These are phyloP conservation scores for Malassezia psittaci DNA, from an alignment of 1,284 basidiomycete genomes.

Conservation along the genomic window DNA sequence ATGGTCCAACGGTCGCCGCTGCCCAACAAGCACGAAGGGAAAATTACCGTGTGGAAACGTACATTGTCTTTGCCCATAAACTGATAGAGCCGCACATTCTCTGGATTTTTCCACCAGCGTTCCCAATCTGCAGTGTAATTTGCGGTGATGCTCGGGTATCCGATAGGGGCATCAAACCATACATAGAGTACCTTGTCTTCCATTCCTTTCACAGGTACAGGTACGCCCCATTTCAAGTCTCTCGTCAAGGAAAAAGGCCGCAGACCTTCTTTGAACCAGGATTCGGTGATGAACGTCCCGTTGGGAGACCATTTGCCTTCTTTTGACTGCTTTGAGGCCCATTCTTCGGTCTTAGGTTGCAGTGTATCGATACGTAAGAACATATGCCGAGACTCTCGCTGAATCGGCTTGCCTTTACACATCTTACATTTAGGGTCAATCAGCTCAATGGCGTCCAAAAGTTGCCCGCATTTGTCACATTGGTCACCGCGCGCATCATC, in stretches of 20 bases:
- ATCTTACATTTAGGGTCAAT: constrained; percentile 91
- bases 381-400: constrained; percentile 70
- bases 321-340: constrained; percentile 71
- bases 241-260: constrained; percentile 82
- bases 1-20: constrained; percentile 87
- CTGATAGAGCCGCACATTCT: constrained; percentile 85
- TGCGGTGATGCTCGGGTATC: constrained; percentile 94
- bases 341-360: constrained; percentile 74
- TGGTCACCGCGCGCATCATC: constrained; percentile 91
- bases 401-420: constrained; percentile 61
- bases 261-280: constrained; percentile 75
- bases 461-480: constrained; percentile 87
- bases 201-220: constrained; percentile 74
- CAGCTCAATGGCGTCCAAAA: constrained; percentile 78
- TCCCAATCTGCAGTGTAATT: constrained; percentile 91
- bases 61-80: constrained; percentile 78
- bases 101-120: constrained; percentile 91
- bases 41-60: constrained; percentile 96
- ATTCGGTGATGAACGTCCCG: constrained; percentile 82
- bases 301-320: constrained; percentile 86
- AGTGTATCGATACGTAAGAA: constrained; percentile 77
- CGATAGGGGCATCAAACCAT: constrained; percentile 93
- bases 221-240: constrained; percentile 93
- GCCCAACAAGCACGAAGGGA: constrained; percentile 78
- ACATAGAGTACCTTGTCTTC: constrained; percentile 88